Evolutionary conservation across 495 filamentous ascomycete species (phyloP), one percentile per base, ranked within the genome.

Genomic region (Oleoguttula mirabilis): DNA sequence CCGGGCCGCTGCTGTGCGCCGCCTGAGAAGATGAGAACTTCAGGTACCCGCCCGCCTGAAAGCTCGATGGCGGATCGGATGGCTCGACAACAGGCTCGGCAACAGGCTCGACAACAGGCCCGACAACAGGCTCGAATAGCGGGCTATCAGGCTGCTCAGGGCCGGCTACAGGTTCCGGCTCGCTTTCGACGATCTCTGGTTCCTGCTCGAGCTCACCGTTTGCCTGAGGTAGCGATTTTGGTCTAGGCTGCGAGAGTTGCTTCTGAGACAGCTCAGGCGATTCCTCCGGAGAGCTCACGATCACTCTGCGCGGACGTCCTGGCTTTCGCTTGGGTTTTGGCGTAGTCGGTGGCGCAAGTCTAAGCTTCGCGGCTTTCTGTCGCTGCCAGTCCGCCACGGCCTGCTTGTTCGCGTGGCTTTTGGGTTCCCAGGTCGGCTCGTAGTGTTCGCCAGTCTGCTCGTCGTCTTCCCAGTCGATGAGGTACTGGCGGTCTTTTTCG

Each of bases 401-500:
- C 4, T 22, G 11, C 14, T 39, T n/a, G 32, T 43, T 54, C 4
- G 43, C 47, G 38, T 51, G 36, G 21, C 19, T 16, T 24, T 57
- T 54, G 2, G 54, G 54, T 36, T 57, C 54, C 54, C 54, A 57
- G 10, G 47, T 51, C 14, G 54, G 41, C 3, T 25, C 27, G 35
- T 32, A 57, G 16, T 16, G 27, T 25, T 51, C 47, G 31, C 51
- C 51, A 4, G 50, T 56, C 2, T 25, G 27, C 12, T 39, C 23
- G 35, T 52, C 37, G 43, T 51, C 41, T 38, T 54, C 54, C 54
- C 54, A 57, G 23, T 49, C 41, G 22, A 57, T 46, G 14, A 36
- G 43, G 32, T 57, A 57, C 1, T 43, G 27, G 8, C 14, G 32
- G 10, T 16, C 21, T 8, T 21, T 43, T 27, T 57, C 48, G 36